Percentiles rank a stretch among this genome's conserved stretches.
phyloP scores from a whole-genome alignment of 306 rosid species.

The Styphnolobium japonicum region DNA sequence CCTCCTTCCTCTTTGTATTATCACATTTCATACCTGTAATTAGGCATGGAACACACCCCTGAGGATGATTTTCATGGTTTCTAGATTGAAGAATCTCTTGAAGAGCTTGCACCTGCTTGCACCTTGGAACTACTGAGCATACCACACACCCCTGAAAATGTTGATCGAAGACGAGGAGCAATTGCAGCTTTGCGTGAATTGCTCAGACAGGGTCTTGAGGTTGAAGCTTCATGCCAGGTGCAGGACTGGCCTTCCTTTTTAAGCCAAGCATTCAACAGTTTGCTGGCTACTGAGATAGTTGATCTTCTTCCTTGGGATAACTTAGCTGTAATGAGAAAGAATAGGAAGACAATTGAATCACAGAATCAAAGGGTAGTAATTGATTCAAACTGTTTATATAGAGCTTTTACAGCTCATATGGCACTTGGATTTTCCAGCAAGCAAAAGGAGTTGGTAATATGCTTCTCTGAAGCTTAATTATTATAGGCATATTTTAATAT shows the following conservation, averaged over 20 bases:
- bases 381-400: constrained; percentile 75
- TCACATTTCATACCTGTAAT: constrained; percentile 3
- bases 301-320: constrained; percentile 96
- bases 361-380: constrained; percentile 86
- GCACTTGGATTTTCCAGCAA: constrained; percentile 91
- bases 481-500: constrained; percentile 13
- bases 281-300: constrained; percentile 77
- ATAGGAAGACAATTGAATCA: constrained; percentile 89
- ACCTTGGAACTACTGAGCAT: constrained; percentile 82
- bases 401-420: constrained; percentile 73
- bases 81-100: constrained; percentile 97
- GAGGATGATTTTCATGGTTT: constrained; percentile 31
- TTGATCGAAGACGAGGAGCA: constrained; percentile 85
- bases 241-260: constrained; percentile 93
- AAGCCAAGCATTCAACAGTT: constrained; percentile 72
- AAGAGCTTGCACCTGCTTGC: constrained; percentile 98
- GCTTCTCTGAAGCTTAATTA: constrained; percentile 31
- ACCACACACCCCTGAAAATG: constrained; percentile 65
- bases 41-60: constrained; percentile 25
- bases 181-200: constrained; percentile 91
- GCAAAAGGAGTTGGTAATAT: constrained; percentile 71
- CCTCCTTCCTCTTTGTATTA: background rate
- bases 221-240: constrained; percentile 81
- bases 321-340: constrained; percentile 74
- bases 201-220: constrained; percentile 93